Evolutionary conservation across 2,329 filamentous ascomycete species (phyloP).

Genomic region (Aquanectria penicillioides): DNA sequence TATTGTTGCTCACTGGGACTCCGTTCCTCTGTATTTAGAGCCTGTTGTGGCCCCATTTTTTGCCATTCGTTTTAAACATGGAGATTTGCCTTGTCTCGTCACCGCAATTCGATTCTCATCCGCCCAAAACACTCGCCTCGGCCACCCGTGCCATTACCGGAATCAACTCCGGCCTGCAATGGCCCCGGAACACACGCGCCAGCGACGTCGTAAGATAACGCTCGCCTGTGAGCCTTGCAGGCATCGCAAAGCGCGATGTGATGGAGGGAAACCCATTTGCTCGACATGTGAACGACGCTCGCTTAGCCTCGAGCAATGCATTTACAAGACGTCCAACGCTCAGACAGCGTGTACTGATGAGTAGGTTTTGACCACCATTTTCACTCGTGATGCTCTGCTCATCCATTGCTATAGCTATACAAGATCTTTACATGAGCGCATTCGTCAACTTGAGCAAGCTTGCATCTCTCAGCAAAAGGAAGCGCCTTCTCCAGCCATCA

Average conservation of each 20-base stretch:
- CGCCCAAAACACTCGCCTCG: too few relatives aligned
- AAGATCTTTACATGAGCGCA: constrained; percentile 39
- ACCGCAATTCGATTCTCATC: too few relatives aligned
- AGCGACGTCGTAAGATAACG: constrained; percentile 40
- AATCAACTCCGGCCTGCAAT: too few relatives aligned
- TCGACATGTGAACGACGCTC: constrained; percentile 51
- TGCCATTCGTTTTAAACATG: too few relatives aligned
- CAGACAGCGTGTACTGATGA: constrained; percentile 49
- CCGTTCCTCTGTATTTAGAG: too few relatives aligned
- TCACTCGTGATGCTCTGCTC: background rate
- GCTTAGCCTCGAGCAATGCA: constrained; percentile 46
- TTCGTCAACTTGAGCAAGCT: constrained; percentile 38
- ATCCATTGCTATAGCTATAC: constrained; percentile 26
- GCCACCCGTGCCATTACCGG: too few relatives aligned
- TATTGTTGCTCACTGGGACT: too few relatives aligned
- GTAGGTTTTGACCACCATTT: constrained; percentile 21
- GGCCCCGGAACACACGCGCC: constrained; percentile 8
- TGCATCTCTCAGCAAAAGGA: constrained; percentile 19
- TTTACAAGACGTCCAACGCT: constrained; percentile 50
- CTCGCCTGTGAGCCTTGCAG: constrained; percentile 55
- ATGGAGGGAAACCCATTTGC: constrained; percentile 56
- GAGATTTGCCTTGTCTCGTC: too few relatives aligned
- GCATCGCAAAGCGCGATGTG: constrained; percentile 53
- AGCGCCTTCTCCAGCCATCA: background rate
- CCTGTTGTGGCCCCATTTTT: too few relatives aligned